Evolutionary conservation across 306 rosid genomes (phyloP).

Genomic region (Acacia melanoxylon): DNA sequence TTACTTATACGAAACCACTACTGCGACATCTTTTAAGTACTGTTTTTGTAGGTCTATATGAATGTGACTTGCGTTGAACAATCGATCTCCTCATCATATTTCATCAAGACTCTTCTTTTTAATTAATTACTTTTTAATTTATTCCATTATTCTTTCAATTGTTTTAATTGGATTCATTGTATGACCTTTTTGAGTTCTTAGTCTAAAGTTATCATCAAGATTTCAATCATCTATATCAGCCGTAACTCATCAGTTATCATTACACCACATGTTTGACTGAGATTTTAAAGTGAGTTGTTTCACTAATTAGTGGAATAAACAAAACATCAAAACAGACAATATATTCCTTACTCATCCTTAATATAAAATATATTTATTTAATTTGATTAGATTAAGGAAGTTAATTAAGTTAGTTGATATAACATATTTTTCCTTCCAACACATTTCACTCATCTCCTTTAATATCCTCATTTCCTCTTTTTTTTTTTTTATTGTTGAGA

Average conservation of each 20-base stretch:
- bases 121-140: not conserved
- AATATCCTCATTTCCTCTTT: too few species aligned
- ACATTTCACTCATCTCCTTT: too few species aligned
- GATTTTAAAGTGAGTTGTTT: not conserved
- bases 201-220: not conserved
- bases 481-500: too few species aligned
- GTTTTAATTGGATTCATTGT: not conserved
- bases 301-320: not conserved
- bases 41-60: not conserved
- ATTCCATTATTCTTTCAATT: not conserved
- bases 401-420: too few species aligned
- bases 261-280: not conserved
- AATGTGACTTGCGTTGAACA: slow-evolving; percentile 8
- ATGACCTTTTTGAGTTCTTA: not conserved
- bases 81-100: not conserved
- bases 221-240: not conserved
- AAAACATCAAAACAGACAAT: not conserved
- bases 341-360: too few species aligned
- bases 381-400: too few species aligned
- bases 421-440: too few species aligned
- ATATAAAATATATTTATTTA: too few species aligned
- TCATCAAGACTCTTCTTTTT: not conserved
- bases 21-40: not conserved
- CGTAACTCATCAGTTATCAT: not conserved
- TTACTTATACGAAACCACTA: not conserved